Percentiles rank a stretch among this genome's conserved stretches.
These are phyloP conservation scores for Centrapalus pauciflorus DNA, from an alignment of 129 eudicot species.

Conservation along the genomic window DNA sequence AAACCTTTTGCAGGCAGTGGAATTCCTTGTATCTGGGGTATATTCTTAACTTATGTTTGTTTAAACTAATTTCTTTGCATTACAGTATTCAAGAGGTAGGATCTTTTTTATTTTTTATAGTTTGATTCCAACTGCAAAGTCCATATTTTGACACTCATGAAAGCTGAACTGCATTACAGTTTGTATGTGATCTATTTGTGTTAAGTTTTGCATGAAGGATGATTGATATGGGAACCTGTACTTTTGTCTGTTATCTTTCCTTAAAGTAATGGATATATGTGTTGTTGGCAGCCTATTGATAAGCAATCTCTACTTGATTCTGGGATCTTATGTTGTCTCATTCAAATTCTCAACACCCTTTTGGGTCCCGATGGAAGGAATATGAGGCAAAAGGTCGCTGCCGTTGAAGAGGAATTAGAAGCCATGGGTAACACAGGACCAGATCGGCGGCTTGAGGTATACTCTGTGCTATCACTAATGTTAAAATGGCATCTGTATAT, in stretches of 20 bases:
- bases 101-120: not conserved
- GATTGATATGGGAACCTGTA: not conserved
- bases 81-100: not conserved
- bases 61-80: not conserved
- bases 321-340: slow-evolving; percentile 87
- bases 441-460: slow-evolving; percentile 79
- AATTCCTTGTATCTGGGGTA: slow-evolving; percentile 93
- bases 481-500: not conserved
- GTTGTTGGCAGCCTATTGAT: slow-evolving; percentile 70
- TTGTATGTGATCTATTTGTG: not conserved
- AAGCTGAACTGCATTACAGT: not conserved
- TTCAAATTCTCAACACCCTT: slow-evolving; percentile 74
- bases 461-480: not conserved
- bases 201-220: not conserved
- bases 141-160: not conserved
- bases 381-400: slow-evolving; percentile 29
- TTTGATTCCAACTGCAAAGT: not conserved
- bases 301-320: slow-evolving; percentile 95
- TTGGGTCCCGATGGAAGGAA: slow-evolving; percentile 54
- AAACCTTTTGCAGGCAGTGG: slow-evolving; percentile 83
- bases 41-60: slow-evolving; percentile 10
- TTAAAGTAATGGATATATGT: not conserved
- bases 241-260: not conserved
- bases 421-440: slow-evolving; percentile 29
- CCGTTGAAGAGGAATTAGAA: slow-evolving; percentile 24